Base-by-base conservation (phyloP, 129 eudicot genomes). In the Pseudognaphalium luteoalbum region DNA sequence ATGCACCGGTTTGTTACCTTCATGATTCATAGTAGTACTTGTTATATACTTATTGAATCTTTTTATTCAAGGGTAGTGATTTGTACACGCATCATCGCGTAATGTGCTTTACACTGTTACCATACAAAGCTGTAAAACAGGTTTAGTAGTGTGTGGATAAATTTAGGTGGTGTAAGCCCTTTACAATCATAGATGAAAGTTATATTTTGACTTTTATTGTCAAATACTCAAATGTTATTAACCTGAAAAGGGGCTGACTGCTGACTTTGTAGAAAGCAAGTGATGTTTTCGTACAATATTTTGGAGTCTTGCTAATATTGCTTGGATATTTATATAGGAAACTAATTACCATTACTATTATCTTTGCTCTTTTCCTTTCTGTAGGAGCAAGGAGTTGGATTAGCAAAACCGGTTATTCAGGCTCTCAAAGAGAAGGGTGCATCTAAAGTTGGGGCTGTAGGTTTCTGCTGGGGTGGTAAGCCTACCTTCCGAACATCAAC, bases 401-500 rank as follows among this genome's bases (percentile, higher is more conserved):
- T 65, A 32, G 80, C 72, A 12, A 76, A 66, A 35, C 80, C 65
- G 7, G 51, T 76, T 51, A 15, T 76, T 66, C 83, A 89, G 66
- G 96, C 89, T 82, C 47, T 92, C 39, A 87, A 87, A 73, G 75
- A 83, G 82, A 87, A 89, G 71, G 96, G 96, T 59, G 32, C 86
- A 66, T 68, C 83, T 8, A 92, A 87, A 54, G 72, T 92, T 67
- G 92, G 92, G 80, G 96, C 96, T 61, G 97, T 85, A 8, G 97
- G 97, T 41, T 87, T 85, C 72, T 92, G 97, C 60, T 92, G 97
- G 96, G 97, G 97, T 77, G 97, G 97, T 92, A 22, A 73, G 81
- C 57, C 47, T 44, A 19, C 35, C 79, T 70, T 57, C 42, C 10
- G 12, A 56, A 21, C 70, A 33, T n/a, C n/a, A 30, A 16, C 64